Percentiles rank a stretch among this genome's conserved stretches.
Evolutionary conservation across 2,329 filamentous ascomycete species (phyloP).

Genomic region (Xylariaceae sp.): DNA sequence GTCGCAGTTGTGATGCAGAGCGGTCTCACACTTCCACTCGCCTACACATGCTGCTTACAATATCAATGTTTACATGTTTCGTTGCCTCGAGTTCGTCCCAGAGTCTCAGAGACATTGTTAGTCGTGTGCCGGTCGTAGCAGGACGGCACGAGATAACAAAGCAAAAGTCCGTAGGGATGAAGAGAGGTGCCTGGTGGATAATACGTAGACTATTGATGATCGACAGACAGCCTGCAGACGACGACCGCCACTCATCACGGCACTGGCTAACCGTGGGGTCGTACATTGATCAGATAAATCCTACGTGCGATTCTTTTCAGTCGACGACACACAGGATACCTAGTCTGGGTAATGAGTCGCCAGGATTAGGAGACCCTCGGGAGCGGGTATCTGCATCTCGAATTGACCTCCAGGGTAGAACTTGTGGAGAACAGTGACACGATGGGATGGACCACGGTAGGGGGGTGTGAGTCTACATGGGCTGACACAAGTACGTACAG

Average conservation of each 20-base stretch:
- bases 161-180: neutral
- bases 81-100: too few species aligned
- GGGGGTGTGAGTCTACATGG: neutral
- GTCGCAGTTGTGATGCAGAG: neutral
- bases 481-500: neutral
- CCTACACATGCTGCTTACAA: neutral
- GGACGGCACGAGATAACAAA: too few species aligned
- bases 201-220: slow-evolving; percentile 10
- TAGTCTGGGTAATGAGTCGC: neutral
- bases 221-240: slow-evolving; percentile 7
- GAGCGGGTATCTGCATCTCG: slow-evolving; percentile 8
- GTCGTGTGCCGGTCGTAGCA: too few species aligned
- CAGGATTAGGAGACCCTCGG: neutral
- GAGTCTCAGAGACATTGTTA: too few species aligned
- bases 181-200: neutral
- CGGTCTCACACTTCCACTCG: neutral
- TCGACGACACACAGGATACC: neutral
- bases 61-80: too few species aligned
- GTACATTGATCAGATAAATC: slow-evolving; percentile 1
- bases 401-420: neutral
- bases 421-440: neutral
- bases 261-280: neutral
- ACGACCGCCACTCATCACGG: slow-evolving; percentile 13
- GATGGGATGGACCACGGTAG: slow-evolving; percentile 2
- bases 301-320: neutral